Base-by-base conservation (phyloP, 257 asterid species). In the Pogostemon cablin region DNA sequence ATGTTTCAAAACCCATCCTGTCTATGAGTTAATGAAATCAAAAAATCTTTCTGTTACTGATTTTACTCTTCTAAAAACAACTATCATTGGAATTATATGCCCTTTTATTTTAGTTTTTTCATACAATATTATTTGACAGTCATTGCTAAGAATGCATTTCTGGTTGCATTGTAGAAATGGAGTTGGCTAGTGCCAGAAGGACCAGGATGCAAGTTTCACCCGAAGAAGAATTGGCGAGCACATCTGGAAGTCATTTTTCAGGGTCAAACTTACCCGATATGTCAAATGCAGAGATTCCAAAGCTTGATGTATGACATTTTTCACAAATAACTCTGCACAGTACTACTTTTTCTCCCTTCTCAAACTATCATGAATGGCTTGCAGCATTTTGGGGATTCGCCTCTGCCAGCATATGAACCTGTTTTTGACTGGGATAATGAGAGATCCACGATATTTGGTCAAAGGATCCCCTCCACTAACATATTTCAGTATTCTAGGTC, bases 311-410 rank as follows among this genome's bases (percentile, higher is more conserved):
- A 63, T 9, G 61, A 3, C 25, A 41, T 12, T 44, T 50, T 70
- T 46, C 50, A 42, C 53, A 60, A 55, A 65, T 53, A 53, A 58
- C 75, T 79, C 53, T 63, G 43, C 43, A n/a, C 41, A 43, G 15
- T 79, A 41, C 66, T 49, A 6, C 61, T 34, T 69, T 11, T 58
- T 38, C 17, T 7, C 61, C 39, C 65, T 52, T 35, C 67, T 73
- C 35, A 73, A 66, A 50, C 68, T 40, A 46, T 50, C n/a, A 3
- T 73, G 17, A 73, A 56, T 73, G 72, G 25, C 75, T 72, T 85
- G 95, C 97, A 95, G 99, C 99, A 95, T 85, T 81, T 91, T 82
- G 99, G 98, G 46, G 95, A 91, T 80, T 89, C 99, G 59, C 97
- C 97, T 5, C 80, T 95, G 46, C 97, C 96, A 52, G 97, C 98